These are phyloP conservation scores for Pholiota conissans DNA, from an alignment of 768 basidiomycete genomes.

Conservation along the genomic window DNA sequence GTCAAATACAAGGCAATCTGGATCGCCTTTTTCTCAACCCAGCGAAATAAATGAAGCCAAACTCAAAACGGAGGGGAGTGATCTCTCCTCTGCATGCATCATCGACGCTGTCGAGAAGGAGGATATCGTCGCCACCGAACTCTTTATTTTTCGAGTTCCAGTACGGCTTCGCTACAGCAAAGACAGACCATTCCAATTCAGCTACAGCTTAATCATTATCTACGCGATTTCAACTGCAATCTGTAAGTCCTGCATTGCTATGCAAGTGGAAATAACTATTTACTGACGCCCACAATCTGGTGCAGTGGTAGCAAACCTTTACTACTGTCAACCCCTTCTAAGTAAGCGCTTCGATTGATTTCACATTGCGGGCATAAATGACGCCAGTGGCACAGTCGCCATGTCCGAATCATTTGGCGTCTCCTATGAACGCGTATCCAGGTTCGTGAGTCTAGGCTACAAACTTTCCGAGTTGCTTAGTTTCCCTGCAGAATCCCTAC, in stretches of 20 bases:
- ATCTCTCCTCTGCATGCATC: not conserved
- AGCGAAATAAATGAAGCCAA: not conserved
- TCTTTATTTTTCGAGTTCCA: constrained; percentile 58
- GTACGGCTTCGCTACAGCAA: constrained; percentile 50
- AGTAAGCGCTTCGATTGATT: constrained; percentile 39
- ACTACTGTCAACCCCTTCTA: constrained; percentile 79
- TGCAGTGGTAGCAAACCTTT: constrained; percentile 66
- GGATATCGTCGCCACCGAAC: not conserved
- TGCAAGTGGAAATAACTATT: no score
- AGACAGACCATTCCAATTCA: constrained; percentile 51
- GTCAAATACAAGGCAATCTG: not conserved
- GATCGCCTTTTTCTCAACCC: not conserved
- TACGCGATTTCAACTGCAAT: constrained; percentile 67
- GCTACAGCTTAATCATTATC: constrained; percentile 47
- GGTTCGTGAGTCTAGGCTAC: constrained; percentile 6
- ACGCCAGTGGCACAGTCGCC: constrained; percentile 30
- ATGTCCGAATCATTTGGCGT: constrained; percentile 28
- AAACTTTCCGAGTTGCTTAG: not conserved
- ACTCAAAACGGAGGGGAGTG: not conserved
- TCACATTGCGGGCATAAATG: not conserved
- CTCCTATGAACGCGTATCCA: constrained; percentile 19
- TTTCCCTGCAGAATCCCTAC: constrained; percentile 51
- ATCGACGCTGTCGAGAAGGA: not conserved
- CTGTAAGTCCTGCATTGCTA: constrained; percentile 24
- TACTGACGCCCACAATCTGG: not conserved